Evolutionary conservation across 148 eudicot genomes (phyloP).

Genomic region (Rhododendron ferrugineum): DNA sequence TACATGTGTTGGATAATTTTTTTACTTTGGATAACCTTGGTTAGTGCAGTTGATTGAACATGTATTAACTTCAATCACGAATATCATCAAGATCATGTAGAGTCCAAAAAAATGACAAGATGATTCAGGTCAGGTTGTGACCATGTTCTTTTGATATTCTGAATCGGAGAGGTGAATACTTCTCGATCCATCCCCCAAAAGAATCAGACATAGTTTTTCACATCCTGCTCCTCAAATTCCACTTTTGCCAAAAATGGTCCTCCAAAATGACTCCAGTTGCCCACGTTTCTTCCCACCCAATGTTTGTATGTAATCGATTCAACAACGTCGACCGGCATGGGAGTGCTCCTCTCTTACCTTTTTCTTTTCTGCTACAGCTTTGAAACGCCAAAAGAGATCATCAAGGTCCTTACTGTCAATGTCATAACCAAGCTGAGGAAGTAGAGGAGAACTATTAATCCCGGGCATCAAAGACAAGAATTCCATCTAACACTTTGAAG

Average conservation of each 20-base stretch:
- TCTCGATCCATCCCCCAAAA: too few relatives aligned
- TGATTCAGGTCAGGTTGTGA: not conserved
- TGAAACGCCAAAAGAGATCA: constrained; percentile 80
- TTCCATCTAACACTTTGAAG: too few relatives aligned
- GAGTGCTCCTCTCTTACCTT: constrained; percentile 37
- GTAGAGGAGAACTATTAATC: constrained; percentile 1
- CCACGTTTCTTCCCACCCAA: not conserved
- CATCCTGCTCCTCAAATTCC: too few relatives aligned
- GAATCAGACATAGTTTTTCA: too few relatives aligned
- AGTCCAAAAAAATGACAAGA: not conserved
- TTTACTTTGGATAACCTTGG: not conserved
- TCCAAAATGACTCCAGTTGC: not conserved
- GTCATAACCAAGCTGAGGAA: constrained; percentile 64
- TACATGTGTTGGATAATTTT: not conserved
- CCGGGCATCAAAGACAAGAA: not conserved
- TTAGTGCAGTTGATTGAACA: too few relatives aligned
- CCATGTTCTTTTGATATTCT: not conserved
- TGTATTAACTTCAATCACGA: too few relatives aligned
- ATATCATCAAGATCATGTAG: not conserved
- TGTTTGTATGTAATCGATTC: not conserved
- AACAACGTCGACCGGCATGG: not conserved
- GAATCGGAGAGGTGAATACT: not conserved
- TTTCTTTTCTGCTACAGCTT: constrained; percentile 85
- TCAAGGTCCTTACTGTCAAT: constrained; percentile 87
- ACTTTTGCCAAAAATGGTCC: not conserved